Evolutionary conservation across 176 grass and related monocot genomes (phyloP).

Genomic region (Aegilops tauschii): DNA sequence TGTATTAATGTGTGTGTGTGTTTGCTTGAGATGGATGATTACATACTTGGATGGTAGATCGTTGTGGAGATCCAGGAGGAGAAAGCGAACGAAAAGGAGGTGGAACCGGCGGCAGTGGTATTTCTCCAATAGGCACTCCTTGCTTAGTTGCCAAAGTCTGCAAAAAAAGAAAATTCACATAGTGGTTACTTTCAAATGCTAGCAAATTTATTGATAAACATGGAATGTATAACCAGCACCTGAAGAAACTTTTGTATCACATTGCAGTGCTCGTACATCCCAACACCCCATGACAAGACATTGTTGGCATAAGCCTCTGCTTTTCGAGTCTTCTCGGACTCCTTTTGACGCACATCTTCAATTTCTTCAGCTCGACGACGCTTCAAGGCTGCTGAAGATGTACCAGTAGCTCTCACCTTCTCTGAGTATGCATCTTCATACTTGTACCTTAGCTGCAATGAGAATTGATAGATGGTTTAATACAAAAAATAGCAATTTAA

Average conservation of each 20-base stretch:
- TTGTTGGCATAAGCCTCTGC: too few relatives aligned
- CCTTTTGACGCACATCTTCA: too few relatives aligned
- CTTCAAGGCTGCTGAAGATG: too few relatives aligned
- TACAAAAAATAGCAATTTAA: too few relatives aligned
- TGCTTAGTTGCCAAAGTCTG: neutral
- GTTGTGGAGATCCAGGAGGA: neutral
- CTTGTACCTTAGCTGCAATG: too few relatives aligned
- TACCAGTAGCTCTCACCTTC: too few relatives aligned
- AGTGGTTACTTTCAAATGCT: neutral
- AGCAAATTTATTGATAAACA: neutral
- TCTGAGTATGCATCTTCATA: too few relatives aligned
- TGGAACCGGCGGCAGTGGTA: neutral
- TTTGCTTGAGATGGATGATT: neutral
- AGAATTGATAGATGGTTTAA: too few relatives aligned
- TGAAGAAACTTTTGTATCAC: neutral
- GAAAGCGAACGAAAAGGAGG: neutral
- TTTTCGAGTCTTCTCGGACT: too few relatives aligned
- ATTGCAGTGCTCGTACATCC: too few relatives aligned
- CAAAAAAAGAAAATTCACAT: neutral
- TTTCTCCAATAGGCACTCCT: neutral
- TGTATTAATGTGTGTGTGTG: neutral
- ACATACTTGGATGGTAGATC: neutral
- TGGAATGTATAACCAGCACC: neutral
- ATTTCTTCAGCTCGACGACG: too few relatives aligned
- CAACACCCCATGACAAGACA: too few relatives aligned